Percentiles rank a stretch among this genome's conserved stretches.
These are phyloP conservation scores for Rhypophila decipiens DNA, from an alignment of 495 filamentous ascomycete genomes.

Conservation along the genomic window DNA sequence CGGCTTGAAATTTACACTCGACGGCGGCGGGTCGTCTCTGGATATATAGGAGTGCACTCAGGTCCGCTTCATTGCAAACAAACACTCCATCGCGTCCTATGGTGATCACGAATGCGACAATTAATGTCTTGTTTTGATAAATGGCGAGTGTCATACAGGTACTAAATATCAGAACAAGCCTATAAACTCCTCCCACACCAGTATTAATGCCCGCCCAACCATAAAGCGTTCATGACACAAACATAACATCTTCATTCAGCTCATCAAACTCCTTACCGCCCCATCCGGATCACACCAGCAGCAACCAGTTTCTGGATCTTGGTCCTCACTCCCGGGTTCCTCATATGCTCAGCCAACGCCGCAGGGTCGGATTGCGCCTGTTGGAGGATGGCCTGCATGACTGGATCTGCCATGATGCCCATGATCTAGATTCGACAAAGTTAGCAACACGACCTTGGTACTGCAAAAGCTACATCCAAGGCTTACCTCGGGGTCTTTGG, in stretches of 20 bases:
- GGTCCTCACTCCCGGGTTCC: constrained; percentile 71
- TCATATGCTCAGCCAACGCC: constrained; percentile 93
- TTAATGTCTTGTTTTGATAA: not conserved
- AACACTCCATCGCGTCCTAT: not conserved
- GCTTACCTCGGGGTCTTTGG: constrained; percentile 86
- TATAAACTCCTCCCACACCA: too few species aligned
- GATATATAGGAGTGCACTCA: not conserved
- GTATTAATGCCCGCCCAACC: too few species aligned
- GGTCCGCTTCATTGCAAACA: not conserved
- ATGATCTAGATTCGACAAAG: constrained; percentile 55
- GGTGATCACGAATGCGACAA: not conserved
- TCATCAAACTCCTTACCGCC: constrained; percentile 46
- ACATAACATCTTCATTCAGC: too few species aligned
- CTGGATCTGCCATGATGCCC: constrained; percentile 84
- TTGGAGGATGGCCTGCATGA: constrained; percentile 96
- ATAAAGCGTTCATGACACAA: too few species aligned
- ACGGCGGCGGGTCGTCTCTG: too few species aligned
- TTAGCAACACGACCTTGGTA: constrained; percentile 24
- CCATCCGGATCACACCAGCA: constrained; percentile 84
- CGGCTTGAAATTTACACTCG: too few species aligned
- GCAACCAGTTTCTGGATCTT: constrained; percentile 92
- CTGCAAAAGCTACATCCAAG: too few species aligned
- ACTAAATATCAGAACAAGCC: too few species aligned
- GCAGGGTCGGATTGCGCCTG: constrained; percentile 91
- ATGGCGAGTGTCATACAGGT: too few species aligned